phyloP scores from a whole-genome alignment of 1,139 yeast species.

The Pneumocystis murina region DNA sequence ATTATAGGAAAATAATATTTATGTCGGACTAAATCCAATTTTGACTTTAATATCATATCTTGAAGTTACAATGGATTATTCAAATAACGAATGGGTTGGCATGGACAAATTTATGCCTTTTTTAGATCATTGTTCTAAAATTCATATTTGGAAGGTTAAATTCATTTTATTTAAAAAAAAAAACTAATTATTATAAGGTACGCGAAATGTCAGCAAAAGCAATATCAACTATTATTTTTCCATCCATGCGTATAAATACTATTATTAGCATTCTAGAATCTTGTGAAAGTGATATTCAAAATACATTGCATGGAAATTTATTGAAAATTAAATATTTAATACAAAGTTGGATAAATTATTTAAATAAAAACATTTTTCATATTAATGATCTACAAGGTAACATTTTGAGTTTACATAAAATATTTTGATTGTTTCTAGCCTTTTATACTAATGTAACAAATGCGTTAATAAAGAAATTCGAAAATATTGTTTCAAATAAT shows the following conservation, averaged over 20 bases:
- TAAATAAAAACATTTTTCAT: neutral
- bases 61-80: slow-evolving; percentile 41
- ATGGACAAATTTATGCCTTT: slow-evolving; percentile 36
- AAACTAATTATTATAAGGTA: slow-evolving; percentile 20
- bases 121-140: slow-evolving; percentile 34
- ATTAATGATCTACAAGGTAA: neutral
- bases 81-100: slow-evolving; percentile 15
- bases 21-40: slow-evolving; percentile 43
- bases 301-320: slow-evolving; percentile 11
- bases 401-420: neutral
- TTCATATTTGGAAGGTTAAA: slow-evolving; percentile 48
- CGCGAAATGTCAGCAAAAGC: slow-evolving; percentile 76
- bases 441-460: neutral
- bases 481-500: neutral
- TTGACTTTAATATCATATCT: slow-evolving; percentile 56
- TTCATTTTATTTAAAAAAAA: neutral
- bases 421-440: neutral
- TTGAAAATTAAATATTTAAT: slow-evolving; percentile 6
- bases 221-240: slow-evolving; percentile 35
- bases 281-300: slow-evolving; percentile 4
- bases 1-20: slow-evolving; percentile 1
- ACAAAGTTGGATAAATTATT: neutral
- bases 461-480: neutral
- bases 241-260: slow-evolving; percentile 2
- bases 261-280: slow-evolving; percentile 5